Evolutionary conservation across 1,284 basidiomycete species (phyloP).

Genomic region (Bothia castanella): DNA sequence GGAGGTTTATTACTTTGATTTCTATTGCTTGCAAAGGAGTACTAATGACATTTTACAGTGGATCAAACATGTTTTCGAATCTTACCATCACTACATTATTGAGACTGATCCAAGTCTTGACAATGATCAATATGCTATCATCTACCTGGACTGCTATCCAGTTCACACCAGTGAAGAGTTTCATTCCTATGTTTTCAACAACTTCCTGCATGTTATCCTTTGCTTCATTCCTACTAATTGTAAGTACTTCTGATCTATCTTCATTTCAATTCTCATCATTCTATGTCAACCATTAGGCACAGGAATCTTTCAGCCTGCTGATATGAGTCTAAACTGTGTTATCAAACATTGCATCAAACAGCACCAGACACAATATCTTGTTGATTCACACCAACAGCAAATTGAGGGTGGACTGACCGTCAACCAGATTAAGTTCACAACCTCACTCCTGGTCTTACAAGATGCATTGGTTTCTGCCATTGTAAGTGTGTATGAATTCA

Average conservation of each 20-base stretch:
- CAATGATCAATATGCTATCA: not conserved
- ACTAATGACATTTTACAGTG: constrained; percentile 14
- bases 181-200: not conserved
- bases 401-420: not conserved
- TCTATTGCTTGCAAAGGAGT: too few species aligned
- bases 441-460: not conserved
- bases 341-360: constrained; percentile 25
- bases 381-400: constrained; percentile 2
- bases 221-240: constrained; percentile 6
- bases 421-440: constrained; percentile 2
- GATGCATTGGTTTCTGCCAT: constrained; percentile 15
- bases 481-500: constrained; percentile 22
- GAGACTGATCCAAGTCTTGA: constrained; percentile 3
- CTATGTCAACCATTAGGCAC: constrained; percentile 2
- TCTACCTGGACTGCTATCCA: constrained; percentile 1
- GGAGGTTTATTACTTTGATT: too few species aligned
- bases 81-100: constrained; percentile 10
- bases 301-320: constrained; percentile 9
- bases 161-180: constrained; percentile 5
- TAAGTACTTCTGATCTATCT: not conserved
- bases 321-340: constrained; percentile 19
- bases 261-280: too few species aligned
- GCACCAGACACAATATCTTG: constrained; percentile 12
- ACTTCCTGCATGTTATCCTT: constrained; percentile 3
- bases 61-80: constrained; percentile 15